Evolutionary conservation across 805 yeast genomes (phyloP), one percentile per base, ranked within the genome.

Genomic region (Candida maris): DNA sequence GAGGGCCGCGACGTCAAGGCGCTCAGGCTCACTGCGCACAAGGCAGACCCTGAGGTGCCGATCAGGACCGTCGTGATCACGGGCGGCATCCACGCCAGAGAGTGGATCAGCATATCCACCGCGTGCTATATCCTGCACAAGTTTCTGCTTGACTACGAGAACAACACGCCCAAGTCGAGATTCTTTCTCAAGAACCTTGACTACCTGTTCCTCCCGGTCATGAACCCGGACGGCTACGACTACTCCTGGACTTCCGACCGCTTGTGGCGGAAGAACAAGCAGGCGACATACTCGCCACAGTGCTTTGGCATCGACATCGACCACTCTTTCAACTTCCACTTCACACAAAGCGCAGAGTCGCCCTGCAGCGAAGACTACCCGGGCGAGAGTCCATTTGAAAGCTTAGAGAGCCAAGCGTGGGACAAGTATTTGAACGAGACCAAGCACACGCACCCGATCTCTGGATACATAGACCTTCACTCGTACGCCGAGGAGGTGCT

Each of bases 191-290:
- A 78, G 30, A 62, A 76, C 30, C 58, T 85, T 39, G 91, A 86
- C 51, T 83, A 84, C 49, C 57, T 85, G 22, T 78, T 88, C 45
- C 70, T 87, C 20, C 97, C 97, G 0, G 85, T 86, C 9, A 73
- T 80, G 59, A 88, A 88, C 53, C 96, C 96, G 1, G 97, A 88
- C 61, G 97, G 97, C 0, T 88, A 88, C 56, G 85, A 69, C 10
- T 82, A 83, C 56, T 70, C 94, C 2, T 88, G 96, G 96, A 69
- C 67, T 2, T 53, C 63, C 19, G 95, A 88, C 56, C 66, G 97
- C 38, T 64, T 88, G 41, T 88, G 97, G 97, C 67, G 93, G 30
- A 88, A 88, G 53, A 88, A 86, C 59, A 70, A 95, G 42, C 96
- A 88, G 60, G 75, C 77, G 35, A 81, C 93, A 0, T 73, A 68